Evolutionary conservation across 495 filamentous ascomycete species (phyloP).

Genomic region (Penicillium silybi): DNA sequence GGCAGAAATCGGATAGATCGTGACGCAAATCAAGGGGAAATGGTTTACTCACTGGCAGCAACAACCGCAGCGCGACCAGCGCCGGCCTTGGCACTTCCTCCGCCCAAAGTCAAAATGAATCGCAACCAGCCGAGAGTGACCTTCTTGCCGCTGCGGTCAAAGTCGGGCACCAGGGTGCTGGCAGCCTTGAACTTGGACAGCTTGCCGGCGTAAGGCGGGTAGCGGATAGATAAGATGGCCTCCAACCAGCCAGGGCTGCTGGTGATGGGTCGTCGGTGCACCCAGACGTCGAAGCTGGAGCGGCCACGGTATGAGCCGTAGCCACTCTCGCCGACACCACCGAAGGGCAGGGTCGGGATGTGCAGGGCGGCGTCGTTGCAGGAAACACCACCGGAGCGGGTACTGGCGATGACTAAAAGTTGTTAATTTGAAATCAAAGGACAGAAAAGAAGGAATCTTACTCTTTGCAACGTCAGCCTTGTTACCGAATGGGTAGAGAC

Average conservation of each 20-base stretch:
- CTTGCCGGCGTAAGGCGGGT: constrained; percentile 73
- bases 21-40: constrained; percentile 4
- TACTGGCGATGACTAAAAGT: constrained; percentile 51
- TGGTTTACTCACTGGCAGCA: constrained; percentile 43
- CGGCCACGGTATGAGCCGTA: constrained; percentile 80
- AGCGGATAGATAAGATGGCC: constrained; percentile 65
- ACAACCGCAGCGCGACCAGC: constrained; percentile 37
- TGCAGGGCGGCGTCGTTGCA: constrained; percentile 85
- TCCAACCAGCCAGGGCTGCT: constrained; percentile 82
- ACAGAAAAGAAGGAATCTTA: constrained; percentile 24
- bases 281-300: constrained; percentile 80
- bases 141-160: constrained; percentile 71
- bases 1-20: constrained; percentile 8
- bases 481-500: constrained; percentile 78
- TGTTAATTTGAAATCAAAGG: constrained; percentile 7
- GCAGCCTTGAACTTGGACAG: constrained; percentile 53
- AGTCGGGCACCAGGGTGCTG: constrained; percentile 63
- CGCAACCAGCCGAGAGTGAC: constrained; percentile 45
- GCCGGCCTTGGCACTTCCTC: constrained; percentile 38
- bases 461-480: constrained; percentile 67
- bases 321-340: constrained; percentile 85
- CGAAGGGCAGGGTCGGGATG: constrained; percentile 78
- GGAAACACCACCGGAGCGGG: constrained; percentile 72
- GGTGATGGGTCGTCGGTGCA: constrained; percentile 69
- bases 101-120: constrained; percentile 44